Evolutionary conservation across 169 alveolate genomes (phyloP).

Genomic region (Plasmodium malariae): DNA sequence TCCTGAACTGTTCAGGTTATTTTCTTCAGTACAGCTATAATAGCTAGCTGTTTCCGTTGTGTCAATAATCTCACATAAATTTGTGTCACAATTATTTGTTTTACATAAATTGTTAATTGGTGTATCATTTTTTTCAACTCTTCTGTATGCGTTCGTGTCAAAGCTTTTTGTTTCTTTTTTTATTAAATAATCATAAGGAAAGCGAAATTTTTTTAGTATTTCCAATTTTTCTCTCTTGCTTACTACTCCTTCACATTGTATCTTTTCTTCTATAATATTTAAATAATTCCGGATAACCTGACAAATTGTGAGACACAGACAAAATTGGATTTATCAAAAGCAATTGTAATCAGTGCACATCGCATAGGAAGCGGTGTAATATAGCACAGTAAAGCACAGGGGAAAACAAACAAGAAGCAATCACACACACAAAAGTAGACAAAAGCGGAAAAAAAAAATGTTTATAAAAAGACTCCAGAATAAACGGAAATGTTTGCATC

Average conservation of each 20-base stretch:
- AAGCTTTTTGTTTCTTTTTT: background rate
- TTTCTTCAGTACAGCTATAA: background rate
- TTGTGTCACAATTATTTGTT: background rate
- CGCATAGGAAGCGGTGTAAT: too few species aligned
- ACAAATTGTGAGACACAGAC: background rate
- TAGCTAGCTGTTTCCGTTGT: constrained; percentile 8
- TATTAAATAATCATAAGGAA: background rate
- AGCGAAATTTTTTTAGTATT: background rate
- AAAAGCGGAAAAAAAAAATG: background rate
- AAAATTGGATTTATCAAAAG: background rate
- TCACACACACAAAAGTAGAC: background rate
- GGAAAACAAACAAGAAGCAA: too few species aligned
- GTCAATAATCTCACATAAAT: background rate
- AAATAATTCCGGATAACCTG: constrained; percentile 36
- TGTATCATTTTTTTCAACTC: background rate
- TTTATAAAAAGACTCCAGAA: too few species aligned
- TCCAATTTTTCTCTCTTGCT: background rate
- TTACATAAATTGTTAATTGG: background rate
- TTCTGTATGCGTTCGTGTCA: background rate
- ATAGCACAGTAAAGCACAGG: too few species aligned
- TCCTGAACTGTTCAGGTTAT: background rate
- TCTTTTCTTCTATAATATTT: constrained; percentile 25
- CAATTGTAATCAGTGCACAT: background rate
- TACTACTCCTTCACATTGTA: constrained; percentile 5
- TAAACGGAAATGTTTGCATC: too few species aligned